phyloP scores from a whole-genome alignment of 345 rosid species.

The Lepidium africanum region DNA sequence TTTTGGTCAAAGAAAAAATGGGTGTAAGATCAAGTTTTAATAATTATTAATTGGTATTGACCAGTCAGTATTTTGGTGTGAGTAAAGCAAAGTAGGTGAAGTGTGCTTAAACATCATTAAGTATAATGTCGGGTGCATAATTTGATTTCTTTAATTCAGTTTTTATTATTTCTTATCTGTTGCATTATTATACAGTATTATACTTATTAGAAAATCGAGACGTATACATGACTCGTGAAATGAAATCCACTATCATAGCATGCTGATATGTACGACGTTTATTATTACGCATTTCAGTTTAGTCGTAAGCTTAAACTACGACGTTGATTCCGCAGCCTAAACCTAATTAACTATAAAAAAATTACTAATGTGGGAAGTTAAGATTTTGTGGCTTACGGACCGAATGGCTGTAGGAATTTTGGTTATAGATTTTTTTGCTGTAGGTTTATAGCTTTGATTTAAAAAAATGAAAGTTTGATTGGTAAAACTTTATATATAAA shows the following conservation, averaged over 20 bases:
- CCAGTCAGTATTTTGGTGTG: neutral
- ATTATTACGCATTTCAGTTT: neutral
- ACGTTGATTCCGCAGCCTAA: slow-evolving; percentile 21
- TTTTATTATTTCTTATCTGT: neutral
- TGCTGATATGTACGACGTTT: slow-evolving; percentile 8
- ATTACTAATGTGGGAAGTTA: no score
- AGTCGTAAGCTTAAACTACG: slow-evolving; percentile 11
- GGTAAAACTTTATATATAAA: no score
- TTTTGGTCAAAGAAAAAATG: neutral
- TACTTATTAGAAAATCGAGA: slow-evolving; percentile 5
- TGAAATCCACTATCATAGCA: slow-evolving; percentile 4
- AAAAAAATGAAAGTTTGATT: no score
- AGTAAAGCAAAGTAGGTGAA: slow-evolving; percentile 20
- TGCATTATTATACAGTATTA: neutral
- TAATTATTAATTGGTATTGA: slow-evolving; percentile 17
- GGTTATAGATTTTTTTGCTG: no score
- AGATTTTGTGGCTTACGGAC: no score
- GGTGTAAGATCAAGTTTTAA: neutral
- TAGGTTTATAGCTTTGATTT: no score
- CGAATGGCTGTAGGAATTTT: no score
- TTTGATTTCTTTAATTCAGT: neutral
- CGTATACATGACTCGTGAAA: slow-evolving; percentile 12
- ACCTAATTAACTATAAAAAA: neutral
- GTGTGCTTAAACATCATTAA: slow-evolving; percentile 29
- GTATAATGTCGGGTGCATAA: slow-evolving; percentile 20